Evolutionary conservation across 129 eudicot genomes (phyloP).

Genomic region (Lactuca sativa): DNA sequence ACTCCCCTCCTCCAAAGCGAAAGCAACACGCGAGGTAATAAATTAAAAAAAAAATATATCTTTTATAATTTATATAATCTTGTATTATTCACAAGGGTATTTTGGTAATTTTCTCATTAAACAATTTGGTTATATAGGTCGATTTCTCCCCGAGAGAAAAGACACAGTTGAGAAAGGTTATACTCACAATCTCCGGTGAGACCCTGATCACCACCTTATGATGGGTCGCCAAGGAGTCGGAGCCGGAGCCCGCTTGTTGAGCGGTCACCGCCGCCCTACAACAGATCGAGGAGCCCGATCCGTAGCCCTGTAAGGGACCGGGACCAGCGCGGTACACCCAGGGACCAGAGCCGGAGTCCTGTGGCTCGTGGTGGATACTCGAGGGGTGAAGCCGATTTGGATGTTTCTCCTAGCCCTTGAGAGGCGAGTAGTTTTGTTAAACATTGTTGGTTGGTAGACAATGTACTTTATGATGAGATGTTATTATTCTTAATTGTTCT

Average conservation of each 20-base stretch:
- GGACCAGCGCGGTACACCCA: constrained; percentile 39
- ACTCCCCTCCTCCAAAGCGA: constrained; percentile 87
- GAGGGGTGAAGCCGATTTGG: constrained; percentile 30
- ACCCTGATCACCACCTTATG: constrained; percentile 49
- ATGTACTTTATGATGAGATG: constrained; percentile 8
- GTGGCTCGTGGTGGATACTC: constrained; percentile 38
- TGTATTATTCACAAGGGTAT: background rate
- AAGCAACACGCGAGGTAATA: constrained; percentile 66
- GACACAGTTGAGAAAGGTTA: constrained; percentile 65
- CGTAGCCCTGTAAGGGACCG: constrained; percentile 44
- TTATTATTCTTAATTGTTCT: too few species aligned
- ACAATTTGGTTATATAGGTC: constrained; percentile 43
- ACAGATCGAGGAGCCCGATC: constrained; percentile 41
- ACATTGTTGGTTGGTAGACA: background rate
- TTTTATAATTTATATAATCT: background rate
- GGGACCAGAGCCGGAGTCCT: constrained; percentile 65
- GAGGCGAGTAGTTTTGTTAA: background rate
- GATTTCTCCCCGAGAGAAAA: constrained; percentile 58
- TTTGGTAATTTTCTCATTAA: background rate
- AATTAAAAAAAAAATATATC: too few species aligned
- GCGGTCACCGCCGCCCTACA: constrained; percentile 49
- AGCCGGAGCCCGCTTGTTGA: constrained; percentile 41
- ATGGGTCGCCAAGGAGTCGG: constrained; percentile 43
- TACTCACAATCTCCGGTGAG: constrained; percentile 60
- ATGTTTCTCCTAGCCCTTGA: constrained; percentile 58